Percentiles rank a stretch among this genome's conserved stretches.
phyloP scores from a whole-genome alignment of 2,329 filamentous ascomycete species.

The Pestalotiopsis sp. region DNA sequence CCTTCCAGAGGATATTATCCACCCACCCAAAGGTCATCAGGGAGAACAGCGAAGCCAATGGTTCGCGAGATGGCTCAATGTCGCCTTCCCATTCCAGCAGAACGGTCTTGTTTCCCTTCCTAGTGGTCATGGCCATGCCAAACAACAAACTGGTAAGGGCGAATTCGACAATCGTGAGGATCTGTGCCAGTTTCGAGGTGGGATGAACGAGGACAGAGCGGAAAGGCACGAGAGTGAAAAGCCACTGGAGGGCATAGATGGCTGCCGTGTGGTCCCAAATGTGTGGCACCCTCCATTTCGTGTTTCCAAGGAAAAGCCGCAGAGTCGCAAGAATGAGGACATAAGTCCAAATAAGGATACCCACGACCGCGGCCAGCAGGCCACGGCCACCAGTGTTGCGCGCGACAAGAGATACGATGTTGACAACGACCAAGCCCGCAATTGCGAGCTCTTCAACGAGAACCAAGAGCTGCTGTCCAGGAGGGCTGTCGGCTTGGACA shows the following conservation, averaged over 20 bases:
- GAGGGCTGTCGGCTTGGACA: conserved; percentile 75
- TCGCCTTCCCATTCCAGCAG: conserved; percentile 86
- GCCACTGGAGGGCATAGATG: conserved; percentile 83
- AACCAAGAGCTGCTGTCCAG: conserved; percentile 71
- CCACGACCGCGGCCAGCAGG: conserved; percentile 63
- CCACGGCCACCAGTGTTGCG: conserved; percentile 61
- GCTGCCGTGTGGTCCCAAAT: conserved; percentile 92
- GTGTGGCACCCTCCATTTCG: conserved; percentile 67
- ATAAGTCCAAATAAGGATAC: conserved; percentile 79
- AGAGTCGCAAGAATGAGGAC: conserved; percentile 72
- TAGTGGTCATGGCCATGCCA: conserved; percentile 75
- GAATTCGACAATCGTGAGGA: conserved; percentile 75
- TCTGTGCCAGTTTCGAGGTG: conserved; percentile 61
- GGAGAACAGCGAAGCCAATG: conserved; percentile 85
- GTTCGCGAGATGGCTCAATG: conserved; percentile 84
- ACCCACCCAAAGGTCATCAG: conserved; percentile 89
- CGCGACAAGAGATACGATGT: conserved; percentile 64
- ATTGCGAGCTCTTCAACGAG: conserved; percentile 77
- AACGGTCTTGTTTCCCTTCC: conserved; percentile 90
- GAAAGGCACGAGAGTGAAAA: conserved; percentile 76
- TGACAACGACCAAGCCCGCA: conserved; percentile 70
- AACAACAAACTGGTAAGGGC: conserved; percentile 73
- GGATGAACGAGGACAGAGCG: conserved; percentile 85
- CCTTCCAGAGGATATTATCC: conserved; percentile 84
- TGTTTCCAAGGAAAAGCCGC: conserved; percentile 69